Evolutionary conservation across 179 eudicot genomes (phyloP), one percentile per base, ranked within the genome.

Genomic region (Gypsophila paniculata): DNA sequence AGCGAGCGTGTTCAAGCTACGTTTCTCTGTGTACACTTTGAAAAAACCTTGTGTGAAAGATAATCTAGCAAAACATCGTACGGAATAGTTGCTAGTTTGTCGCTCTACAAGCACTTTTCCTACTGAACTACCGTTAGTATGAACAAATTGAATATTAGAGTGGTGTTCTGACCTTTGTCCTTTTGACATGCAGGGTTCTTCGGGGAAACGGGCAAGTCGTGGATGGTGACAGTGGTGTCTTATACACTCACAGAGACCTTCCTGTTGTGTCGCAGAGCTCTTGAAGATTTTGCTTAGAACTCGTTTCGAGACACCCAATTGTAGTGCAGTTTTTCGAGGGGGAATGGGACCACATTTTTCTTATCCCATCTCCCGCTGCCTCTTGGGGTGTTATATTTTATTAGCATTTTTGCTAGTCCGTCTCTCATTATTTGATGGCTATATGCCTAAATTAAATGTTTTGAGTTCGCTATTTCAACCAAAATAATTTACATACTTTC

Each of bases 241-340:
- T 44, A 46, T 65, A 46, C 22, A 65, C 70, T 19, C 70, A 65
- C 70, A 65, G 46, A n/a, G 70, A 44, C 36, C 70, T 65, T 25
- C 54, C 70, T 0, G 8, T 64, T 9, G 11, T 38, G 49, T 64
- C n/a, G n/a, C 52, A 64, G 15, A 64, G 29, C 52, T 75, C 66
- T 8, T 39, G 46, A 42, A 60, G 21, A 23, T 29, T 72, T 57
- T 13, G 11, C 29, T 62, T 12, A 4, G 22, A 1, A 32, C 6
- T 22, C 4, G 39, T 63, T 48, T 59, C 59, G 53, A 69, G 61
- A 52, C 53, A 15, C 64, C 74, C 72, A 76, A 76, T 62, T 51
- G 68, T 63, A 80, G 83, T 34, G 83, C 83, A 76, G 77, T 62
- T 79, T 76, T 72, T 55, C 11, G 73, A 72, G 72, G 74, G 69